Base-by-base conservation (phyloP, 1,284 basidiomycete genomes). In the Coriolopsis trogii region DNA sequence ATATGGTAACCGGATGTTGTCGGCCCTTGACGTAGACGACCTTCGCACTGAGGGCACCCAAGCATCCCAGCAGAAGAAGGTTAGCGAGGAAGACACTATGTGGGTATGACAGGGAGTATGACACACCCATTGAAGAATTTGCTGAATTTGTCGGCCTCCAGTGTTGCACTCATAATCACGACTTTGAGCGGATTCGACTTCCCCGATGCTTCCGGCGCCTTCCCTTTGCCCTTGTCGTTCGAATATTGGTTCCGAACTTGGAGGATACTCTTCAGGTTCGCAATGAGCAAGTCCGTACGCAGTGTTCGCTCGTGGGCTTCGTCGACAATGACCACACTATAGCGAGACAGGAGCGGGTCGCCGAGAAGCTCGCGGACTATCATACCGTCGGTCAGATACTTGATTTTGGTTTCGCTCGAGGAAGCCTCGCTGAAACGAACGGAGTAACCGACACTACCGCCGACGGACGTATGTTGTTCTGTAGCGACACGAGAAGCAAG, bases 371-470 rank as follows among this genome's bases (percentile, higher is more conserved):
- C 96, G 51, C 95, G 85, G 31, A 97, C 86, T 60, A 99, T 85
- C 83, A 98, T 96, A 64, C 96, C 96, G 64, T 99, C 97, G 20
- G 95, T 98, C 69, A 96, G 80, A 70, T 95, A 99, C 69, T 97
- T 95, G 68, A 99, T 89, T 29, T 87, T 81, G 0, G 97, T 97
- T 23, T 81, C 71, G 26, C 75, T 60, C 40, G 81, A 76, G 15
- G 82, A 83, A 41, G 82, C 78, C 64, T 98, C 95, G 68, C 98
- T 94, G 70, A 99, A 99, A 33, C 96, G 88, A 29, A 99, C 95
- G 3, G 92, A 89, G 72, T 99, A 98, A 2, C 97, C 96, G 20
- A 99, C 93, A 9, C 86, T 73, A 1, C 73, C 73, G 28, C 93
- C 95, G 5, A 94, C 70, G 9, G 73, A 62, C 9, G 77, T 79